Conservation (phyloP, 2,329 filamentous ascomycete species). For the Ophiostoma piceae region DNA sequence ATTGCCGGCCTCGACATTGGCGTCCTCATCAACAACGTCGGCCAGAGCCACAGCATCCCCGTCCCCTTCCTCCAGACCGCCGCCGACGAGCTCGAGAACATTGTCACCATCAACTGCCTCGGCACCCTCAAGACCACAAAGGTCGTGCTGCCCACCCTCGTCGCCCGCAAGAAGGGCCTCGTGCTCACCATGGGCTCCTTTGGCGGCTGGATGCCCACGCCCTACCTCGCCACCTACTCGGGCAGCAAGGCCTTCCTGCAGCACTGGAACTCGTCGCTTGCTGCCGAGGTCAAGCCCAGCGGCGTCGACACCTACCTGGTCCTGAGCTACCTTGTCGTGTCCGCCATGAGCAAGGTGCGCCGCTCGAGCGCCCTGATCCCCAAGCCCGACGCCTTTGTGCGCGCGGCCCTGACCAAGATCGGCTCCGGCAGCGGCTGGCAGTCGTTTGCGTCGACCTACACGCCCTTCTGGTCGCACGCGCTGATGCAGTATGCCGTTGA, state of each 20-base stretch:
- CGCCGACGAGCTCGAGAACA: conserved; percentile 74
- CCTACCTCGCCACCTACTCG: conserved; percentile 90
- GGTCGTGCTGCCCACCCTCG: conserved; percentile 77
- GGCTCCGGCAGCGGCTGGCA: conserved; percentile 81
- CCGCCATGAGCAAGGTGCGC: conserved; percentile 94
- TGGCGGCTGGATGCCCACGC: conserved; percentile 85
- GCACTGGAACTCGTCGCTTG: conserved; percentile 86
- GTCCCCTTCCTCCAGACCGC: conserved; percentile 79
- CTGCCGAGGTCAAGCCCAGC: conserved; percentile 71
- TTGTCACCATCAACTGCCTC: conserved; percentile 93
- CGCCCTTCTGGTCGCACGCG: conserved; percentile 89
- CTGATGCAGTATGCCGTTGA: conserved; percentile 79
- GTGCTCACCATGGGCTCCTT: conserved; percentile 98
- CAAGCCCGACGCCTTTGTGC: conserved; percentile 76
- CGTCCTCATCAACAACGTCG: conserved; percentile 94
- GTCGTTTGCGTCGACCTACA: conserved; percentile 74
- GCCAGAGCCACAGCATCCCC: conserved; percentile 87
- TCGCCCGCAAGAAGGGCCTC: conserved; percentile 75
- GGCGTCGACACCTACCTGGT: conserved; percentile 88
- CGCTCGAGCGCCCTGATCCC: conserved; percentile 73
- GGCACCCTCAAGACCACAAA: conserved; percentile 86
- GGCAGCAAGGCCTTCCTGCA: conserved; percentile 98
- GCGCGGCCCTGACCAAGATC: conserved; percentile 70
- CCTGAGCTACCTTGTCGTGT: conserved; percentile 87
- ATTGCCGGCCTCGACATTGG: conserved; percentile 72